These are phyloP conservation scores for Brassica juncea DNA, from an alignment of 345 rosid species.

Conservation along the genomic window DNA sequence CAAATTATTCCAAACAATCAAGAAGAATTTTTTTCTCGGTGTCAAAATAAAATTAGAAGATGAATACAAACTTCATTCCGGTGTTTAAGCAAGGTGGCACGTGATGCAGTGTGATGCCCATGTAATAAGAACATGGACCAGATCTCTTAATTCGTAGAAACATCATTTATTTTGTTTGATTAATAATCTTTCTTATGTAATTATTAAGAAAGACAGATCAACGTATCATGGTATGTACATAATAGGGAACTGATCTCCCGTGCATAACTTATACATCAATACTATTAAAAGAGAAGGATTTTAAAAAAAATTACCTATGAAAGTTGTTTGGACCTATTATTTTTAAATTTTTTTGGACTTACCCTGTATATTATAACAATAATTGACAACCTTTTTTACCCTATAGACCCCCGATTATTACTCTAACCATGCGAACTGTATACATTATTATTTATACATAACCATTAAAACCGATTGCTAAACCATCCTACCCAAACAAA, in stretches of 20 bases:
- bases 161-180: not conserved
- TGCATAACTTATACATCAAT: not conserved
- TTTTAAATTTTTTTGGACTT: too few relatives aligned
- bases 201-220: slow-evolving; percentile 34
- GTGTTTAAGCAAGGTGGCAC: slow-evolving; percentile 35
- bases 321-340: too few relatives aligned
- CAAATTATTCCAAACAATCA: not conserved
- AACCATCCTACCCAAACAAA: too few relatives aligned
- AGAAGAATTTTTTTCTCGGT: not conserved
- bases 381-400: too few relatives aligned
- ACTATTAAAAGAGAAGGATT: too few relatives aligned
- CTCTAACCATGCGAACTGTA: too few relatives aligned
- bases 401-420: too few relatives aligned
- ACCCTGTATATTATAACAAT: too few relatives aligned
- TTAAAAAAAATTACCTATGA: too few relatives aligned
- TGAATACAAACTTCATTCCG: not conserved
- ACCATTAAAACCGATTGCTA: too few relatives aligned
- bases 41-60: not conserved
- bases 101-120: slow-evolving; percentile 15
- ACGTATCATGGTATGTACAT: slow-evolving; percentile 5
- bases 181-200: not conserved
- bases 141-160: slow-evolving; percentile 38
- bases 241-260: not conserved
- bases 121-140: slow-evolving; percentile 29
- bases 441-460: too few relatives aligned